phyloP scores from a whole-genome alignment of 2,329 filamentous ascomycete genomes.

The Sarocladium strictum region DNA sequence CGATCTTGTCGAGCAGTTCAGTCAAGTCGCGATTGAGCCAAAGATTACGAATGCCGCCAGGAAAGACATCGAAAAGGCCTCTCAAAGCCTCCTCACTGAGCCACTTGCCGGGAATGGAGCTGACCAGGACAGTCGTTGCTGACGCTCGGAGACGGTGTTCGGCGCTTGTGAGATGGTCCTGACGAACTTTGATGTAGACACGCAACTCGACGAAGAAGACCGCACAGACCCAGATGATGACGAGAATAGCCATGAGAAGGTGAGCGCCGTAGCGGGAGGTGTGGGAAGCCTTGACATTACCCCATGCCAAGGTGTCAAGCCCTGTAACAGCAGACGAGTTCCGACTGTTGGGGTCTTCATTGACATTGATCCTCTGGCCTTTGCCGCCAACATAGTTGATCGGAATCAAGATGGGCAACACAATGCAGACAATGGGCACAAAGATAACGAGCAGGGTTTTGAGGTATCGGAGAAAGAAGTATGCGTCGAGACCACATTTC shows the following conservation, averaged over 20 bases:
- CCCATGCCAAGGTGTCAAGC: constrained; percentile 79
- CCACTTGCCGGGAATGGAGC: constrained; percentile 87
- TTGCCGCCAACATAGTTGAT: constrained; percentile 72
- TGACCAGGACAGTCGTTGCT: constrained; percentile 91
- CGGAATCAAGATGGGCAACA: constrained; percentile 80
- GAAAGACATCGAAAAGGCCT: constrained; percentile 90
- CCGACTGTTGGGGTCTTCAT: constrained; percentile 26
- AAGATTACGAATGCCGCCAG: constrained; percentile 88
- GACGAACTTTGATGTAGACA: constrained; percentile 86
- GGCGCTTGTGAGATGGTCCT: constrained; percentile 90
- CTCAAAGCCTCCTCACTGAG: constrained; percentile 74
- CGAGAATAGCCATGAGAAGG: constrained; percentile 68
- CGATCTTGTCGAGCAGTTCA: constrained; percentile 76
- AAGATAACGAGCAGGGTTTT: constrained; percentile 81
- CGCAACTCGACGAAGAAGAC: constrained; percentile 82
- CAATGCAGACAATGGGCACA: constrained; percentile 68
- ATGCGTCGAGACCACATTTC: constrained; percentile 92
- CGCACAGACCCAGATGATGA: constrained; percentile 78
- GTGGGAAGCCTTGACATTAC: constrained; percentile 67
- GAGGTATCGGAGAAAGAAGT: constrained; percentile 90
- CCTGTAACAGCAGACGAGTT: constrained; percentile 36
- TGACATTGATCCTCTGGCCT: constrained; percentile 46
- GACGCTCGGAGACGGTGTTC: constrained; percentile 91
- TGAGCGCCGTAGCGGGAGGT: constrained; percentile 77
- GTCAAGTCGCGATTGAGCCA: constrained; percentile 94